Evolutionary conservation across 2,329 filamentous ascomycete genomes (phyloP).

Genomic region (Colletotrichum tropicicola): DNA sequence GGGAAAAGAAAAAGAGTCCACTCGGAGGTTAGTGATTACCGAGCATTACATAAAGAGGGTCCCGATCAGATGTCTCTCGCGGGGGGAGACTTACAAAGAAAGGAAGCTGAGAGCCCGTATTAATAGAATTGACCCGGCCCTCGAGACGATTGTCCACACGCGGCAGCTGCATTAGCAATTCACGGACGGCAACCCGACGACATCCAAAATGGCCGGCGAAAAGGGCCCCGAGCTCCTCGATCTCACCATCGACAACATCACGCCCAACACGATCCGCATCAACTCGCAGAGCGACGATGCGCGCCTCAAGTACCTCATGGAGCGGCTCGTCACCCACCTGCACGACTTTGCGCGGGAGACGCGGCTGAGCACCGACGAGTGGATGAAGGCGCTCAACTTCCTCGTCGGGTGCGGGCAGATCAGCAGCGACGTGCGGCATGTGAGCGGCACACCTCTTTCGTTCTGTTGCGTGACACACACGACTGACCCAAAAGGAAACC

Average conservation of each 20-base stretch:
- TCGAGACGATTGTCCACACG: no score
- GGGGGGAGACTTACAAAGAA: background rate
- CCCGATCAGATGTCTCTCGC: background rate
- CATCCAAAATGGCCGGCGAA: conserved; percentile 7
- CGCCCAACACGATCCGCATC: conserved; percentile 74
- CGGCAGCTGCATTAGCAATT: no score
- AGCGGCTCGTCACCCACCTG: conserved; percentile 75
- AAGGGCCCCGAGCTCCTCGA: conserved; percentile 65
- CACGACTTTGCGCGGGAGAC: conserved; percentile 83
- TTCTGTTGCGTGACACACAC: background rate
- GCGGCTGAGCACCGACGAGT: conserved; percentile 75
- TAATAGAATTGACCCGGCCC: no score
- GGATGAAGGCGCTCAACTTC: conserved; percentile 76
- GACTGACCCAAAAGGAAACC: background rate
- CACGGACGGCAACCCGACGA: background rate
- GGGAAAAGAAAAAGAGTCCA: background rate
- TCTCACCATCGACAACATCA: conserved; percentile 79
- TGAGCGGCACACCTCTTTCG: conserved; percentile 43
- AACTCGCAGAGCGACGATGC: conserved; percentile 72
- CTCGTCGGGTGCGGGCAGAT: conserved; percentile 75
- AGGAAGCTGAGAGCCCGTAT: background rate
- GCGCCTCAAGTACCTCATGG: conserved; percentile 73
- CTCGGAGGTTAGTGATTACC: conserved; percentile 22
- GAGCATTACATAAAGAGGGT: conserved; percentile 31
- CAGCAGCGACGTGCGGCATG: conserved; percentile 73